Evolutionary conservation across 2,329 filamentous ascomycete genomes (phyloP).

Genomic region (Botrytis sinoallii): DNA sequence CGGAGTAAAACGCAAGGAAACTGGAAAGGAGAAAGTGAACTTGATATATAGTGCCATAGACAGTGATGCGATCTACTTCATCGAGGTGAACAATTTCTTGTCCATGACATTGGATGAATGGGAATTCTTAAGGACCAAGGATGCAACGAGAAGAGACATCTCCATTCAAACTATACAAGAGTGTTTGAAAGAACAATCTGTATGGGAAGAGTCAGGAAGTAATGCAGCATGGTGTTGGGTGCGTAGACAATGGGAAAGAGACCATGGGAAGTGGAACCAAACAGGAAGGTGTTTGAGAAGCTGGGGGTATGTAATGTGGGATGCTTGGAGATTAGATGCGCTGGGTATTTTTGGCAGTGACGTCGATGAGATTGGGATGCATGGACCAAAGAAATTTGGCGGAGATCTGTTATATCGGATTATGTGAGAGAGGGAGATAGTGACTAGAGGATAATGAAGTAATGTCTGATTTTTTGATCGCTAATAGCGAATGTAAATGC

Average conservation of each 20-base stretch:
- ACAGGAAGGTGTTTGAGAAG: neutral
- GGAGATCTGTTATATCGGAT: rapidly evolving
- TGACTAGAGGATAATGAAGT: too few relatives aligned
- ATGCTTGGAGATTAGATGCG: neutral
- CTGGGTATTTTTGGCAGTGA: neutral
- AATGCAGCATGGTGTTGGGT: neutral
- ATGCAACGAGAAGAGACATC: neutral
- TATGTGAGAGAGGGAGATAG: too few relatives aligned
- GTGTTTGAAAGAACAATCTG: neutral
- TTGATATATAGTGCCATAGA: neutral
- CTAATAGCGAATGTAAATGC: too few relatives aligned
- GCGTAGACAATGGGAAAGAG: neutral
- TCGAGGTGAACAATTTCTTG: neutral
- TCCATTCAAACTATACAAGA: neutral
- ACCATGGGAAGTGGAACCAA: rapidly evolving
- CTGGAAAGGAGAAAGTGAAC: neutral
- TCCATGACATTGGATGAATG: neutral
- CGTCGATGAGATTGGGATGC: neutral
- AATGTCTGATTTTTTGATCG: too few relatives aligned
- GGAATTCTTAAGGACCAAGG: neutral
- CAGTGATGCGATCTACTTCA: neutral
- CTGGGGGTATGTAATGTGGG: neutral
- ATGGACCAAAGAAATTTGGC: neutral
- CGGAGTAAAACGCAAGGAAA: neutral
- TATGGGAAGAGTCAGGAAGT: neutral